Base-by-base conservation (phyloP, 1,284 basidiomycete genomes). In the Rhizoctonia solani region DNA sequence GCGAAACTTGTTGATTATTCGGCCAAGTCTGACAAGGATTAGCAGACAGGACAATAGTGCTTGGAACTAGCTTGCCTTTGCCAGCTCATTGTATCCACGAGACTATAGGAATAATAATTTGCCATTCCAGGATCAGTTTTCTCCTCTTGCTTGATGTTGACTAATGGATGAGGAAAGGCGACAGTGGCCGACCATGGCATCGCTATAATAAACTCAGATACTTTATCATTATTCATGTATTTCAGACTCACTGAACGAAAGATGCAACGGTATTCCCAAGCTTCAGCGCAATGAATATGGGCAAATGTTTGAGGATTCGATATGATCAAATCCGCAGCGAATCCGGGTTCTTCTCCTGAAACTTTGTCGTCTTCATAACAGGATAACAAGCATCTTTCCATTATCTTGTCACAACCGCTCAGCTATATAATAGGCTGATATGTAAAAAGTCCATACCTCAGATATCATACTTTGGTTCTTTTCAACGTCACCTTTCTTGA, bases 151-250 rank as follows among this genome's bases (percentile, higher is more conserved):
- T 79, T 78, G 70, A 86, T 79, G 66, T 83, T 84, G 65, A 86
- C 85, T 5, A 87, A 77, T 3, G 86, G 86, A 71, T 89, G 87
- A 0, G 84, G 81, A 72, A 88, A 89, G 1, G 80, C 77, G 2
- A 81, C 79, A 0, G 87, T 88, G 0, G 85, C 80, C 37, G 77
- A 78, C 86, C 87, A 88, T 21, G 87, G 87, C 87, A 88, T 88
- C 0, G 84, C 85, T 86, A 68, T 16, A 4, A 44, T 16, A n/a
- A 46, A 46, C 1, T 46, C 9, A 44, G 41, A 32, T 1, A 68
- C 73, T 30, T 73, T 16, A 39, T 30, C 37, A 55, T n/a, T 21
- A 19, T 16, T 53, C 34, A 34, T 23, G 27, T 32, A 55, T n/a
- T 11, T 19, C 54, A 61, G 58, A 76, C 83, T 71, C 68, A 85